Base-by-base conservation (phyloP, 192 early-diverging fungal species). In the Coemansia umbellata region DNA sequence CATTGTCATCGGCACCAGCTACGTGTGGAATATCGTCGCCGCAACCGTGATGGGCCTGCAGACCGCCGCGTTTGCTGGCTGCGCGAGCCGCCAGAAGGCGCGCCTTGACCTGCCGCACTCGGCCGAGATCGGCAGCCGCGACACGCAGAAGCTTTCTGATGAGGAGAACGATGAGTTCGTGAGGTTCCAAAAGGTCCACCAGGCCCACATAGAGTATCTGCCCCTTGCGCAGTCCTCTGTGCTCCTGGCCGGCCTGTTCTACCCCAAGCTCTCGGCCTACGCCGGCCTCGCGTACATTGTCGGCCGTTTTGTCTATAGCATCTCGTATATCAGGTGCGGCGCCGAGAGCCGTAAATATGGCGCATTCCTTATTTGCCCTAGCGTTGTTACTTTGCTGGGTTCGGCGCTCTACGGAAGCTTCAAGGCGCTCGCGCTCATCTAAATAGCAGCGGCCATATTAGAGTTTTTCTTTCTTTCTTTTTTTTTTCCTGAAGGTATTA, bases 11-110 rank as follows among this genome's bases (percentile, higher is more conserved):
- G 71, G 71, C 13, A 74, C 71, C 56, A 63, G 60, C 60, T 74
- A 74, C 48, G 71, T 74, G 17, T 74, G 71, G 71, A 74, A 74
- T 56, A 67, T 74, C 30, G 64, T 74, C 13, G 43, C 72, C 9
- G 72, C 72, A 4, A 68, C 72, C 3, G 72, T 66, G 39, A 67
- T 75, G 72, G 65, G 65, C 2, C 53, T 75, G 31, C 72, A 75
- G 31, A 51, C 72, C 4, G 72, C 65, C 0, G 60, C 63, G 24
- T 68, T 75, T 28, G 51, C 65, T 0, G 60, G 72, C 2, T 75
- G 72, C 30, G 72, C 72, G 7, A 64, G 59, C 33, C 31, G 54
- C 3, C 72, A 75, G 2, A 68, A 60, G 53, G 21, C 31, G 10
- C 55, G 65, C 0, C 57, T 75, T 9, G 72, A 63, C 22, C 44